These are phyloP conservation scores for Ramaria rubella DNA, from an alignment of 768 basidiomycete genomes.

Conservation along the genomic window DNA sequence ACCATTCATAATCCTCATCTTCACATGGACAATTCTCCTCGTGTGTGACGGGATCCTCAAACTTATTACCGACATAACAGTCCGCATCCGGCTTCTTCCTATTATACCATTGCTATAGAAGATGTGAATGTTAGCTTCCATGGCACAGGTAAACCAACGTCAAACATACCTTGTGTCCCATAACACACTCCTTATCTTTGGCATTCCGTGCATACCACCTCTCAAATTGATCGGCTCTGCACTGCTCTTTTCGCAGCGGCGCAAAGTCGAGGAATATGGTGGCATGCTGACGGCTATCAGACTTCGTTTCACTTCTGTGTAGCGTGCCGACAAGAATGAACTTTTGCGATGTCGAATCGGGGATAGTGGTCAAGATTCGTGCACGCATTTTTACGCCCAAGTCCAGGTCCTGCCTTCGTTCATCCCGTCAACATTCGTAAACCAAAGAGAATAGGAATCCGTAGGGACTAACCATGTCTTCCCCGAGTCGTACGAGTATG, in stretches of 20 bases:
- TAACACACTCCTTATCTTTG: slow-evolving; percentile 69
- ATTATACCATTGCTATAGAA: slow-evolving; percentile 81
- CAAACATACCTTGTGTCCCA: slow-evolving; percentile 79
- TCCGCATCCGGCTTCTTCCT: slow-evolving; percentile 76
- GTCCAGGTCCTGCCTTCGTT: slow-evolving; percentile 58
- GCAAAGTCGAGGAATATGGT: slow-evolving; percentile 82
- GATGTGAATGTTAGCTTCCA: too few relatives aligned
- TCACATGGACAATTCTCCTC: slow-evolving; percentile 80
- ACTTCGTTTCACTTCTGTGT: slow-evolving; percentile 48
- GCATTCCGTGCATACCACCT: slow-evolving; percentile 74
- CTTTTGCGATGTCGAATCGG: slow-evolving; percentile 95
- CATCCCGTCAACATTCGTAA: background rate
- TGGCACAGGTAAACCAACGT: too few relatives aligned
- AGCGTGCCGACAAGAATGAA: slow-evolving; percentile 85
- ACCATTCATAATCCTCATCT: slow-evolving; percentile 95
- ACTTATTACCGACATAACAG: slow-evolving; percentile 90
- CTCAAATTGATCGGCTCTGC: slow-evolving; percentile 68
- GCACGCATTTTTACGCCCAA: slow-evolving; percentile 68
- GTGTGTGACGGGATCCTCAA: slow-evolving; percentile 73
- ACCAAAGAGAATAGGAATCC: background rate
- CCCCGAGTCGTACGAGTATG: slow-evolving; percentile 81
- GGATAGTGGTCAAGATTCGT: slow-evolving; percentile 76
- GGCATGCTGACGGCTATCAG: slow-evolving; percentile 54
- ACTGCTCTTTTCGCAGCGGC: slow-evolving; percentile 59
- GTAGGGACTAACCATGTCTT: slow-evolving; percentile 64